These are phyloP conservation scores for Lachancea meyersii DNA, from an alignment of 805 yeast genomes.

Conservation along the genomic window DNA sequence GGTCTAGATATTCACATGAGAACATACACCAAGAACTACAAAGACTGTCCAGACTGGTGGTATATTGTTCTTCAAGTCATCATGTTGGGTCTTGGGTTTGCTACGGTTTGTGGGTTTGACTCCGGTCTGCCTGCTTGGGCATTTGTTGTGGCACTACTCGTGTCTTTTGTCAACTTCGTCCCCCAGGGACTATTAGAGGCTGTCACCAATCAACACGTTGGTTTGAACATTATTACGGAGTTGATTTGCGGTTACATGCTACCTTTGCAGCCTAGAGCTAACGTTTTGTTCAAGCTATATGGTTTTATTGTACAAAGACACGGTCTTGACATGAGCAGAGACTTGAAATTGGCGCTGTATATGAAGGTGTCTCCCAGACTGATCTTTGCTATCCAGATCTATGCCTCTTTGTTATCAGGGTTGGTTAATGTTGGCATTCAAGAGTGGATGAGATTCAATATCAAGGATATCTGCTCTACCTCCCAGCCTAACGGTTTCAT, in stretches of 20 bases:
- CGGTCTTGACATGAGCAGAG: slow-evolving; percentile 45
- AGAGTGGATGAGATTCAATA: slow-evolving; percentile 37
- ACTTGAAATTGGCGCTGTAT: slow-evolving; percentile 52
- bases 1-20: slow-evolving; percentile 43
- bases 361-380: slow-evolving; percentile 53
- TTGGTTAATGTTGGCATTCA: slow-evolving; percentile 36
- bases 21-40: slow-evolving; percentile 45
- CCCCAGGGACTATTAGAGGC: slow-evolving; percentile 56
- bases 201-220: slow-evolving; percentile 49
- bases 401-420: slow-evolving; percentile 37
- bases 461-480: slow-evolving; percentile 36
- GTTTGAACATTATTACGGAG: slow-evolving; percentile 55
- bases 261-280: slow-evolving; percentile 50
- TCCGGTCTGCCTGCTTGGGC: slow-evolving; percentile 63
- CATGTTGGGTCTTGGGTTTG: slow-evolving; percentile 28
- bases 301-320: slow-evolving; percentile 52
- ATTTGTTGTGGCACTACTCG: slow-evolving; percentile 47
- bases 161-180: slow-evolving; percentile 47
- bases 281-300: slow-evolving; percentile 47
- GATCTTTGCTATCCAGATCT: slow-evolving; percentile 42
- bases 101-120: slow-evolving; percentile 34
- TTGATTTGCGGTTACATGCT: slow-evolving; percentile 54
- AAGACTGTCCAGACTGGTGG: slow-evolving; percentile 76
- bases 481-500: slow-evolving; percentile 40
- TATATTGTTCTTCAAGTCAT: slow-evolving; percentile 34